phyloP scores from a whole-genome alignment of 371 early-diverging fungal species.

The Haplosporangium sp. region DNA sequence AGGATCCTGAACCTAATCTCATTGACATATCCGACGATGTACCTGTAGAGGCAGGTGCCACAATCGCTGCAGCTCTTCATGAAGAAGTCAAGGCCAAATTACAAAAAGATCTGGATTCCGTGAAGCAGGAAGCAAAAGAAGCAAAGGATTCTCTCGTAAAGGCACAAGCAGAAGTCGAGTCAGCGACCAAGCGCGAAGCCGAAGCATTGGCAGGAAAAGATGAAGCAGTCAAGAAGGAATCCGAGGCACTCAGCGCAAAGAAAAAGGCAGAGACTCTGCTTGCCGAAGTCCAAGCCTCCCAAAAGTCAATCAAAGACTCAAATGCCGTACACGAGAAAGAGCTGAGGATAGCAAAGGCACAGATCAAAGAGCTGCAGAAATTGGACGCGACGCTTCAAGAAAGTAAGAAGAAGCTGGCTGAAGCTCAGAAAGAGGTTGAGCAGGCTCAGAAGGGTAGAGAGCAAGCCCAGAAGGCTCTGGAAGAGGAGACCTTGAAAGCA shows the following conservation, averaged over 20 bases:
- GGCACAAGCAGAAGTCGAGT: constrained; percentile 55
- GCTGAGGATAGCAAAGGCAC: constrained; percentile 35
- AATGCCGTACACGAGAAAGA: constrained; percentile 23
- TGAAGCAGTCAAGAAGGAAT: constrained; percentile 50
- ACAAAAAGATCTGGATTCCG: constrained; percentile 19
- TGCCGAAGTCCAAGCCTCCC: constrained; percentile 15
- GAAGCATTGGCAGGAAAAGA: constrained; percentile 64
- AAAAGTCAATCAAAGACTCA: constrained; percentile 21
- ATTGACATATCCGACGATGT: background rate
- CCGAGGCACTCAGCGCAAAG: constrained; percentile 51
- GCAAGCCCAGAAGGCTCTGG: constrained; percentile 16
- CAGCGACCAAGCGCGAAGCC: constrained; percentile 57
- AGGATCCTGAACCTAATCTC: background rate
- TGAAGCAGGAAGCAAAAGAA: constrained; percentile 21
- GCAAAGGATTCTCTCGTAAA: constrained; percentile 28
- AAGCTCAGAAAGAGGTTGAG: constrained; percentile 30
- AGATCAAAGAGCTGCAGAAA: constrained; percentile 49
- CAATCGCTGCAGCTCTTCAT: background rate
- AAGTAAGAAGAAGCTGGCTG: constrained; percentile 21
- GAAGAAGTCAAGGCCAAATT: background rate
- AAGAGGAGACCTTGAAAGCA: constrained; percentile 15
- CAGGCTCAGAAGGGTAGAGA: constrained; percentile 18
- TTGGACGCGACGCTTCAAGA: constrained; percentile 12
- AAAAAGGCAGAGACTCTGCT: constrained; percentile 32
- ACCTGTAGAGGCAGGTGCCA: background rate